phyloP scores from a whole-genome alignment of 352 stramenopile species.

The Globisporangium middletonii region DNA sequence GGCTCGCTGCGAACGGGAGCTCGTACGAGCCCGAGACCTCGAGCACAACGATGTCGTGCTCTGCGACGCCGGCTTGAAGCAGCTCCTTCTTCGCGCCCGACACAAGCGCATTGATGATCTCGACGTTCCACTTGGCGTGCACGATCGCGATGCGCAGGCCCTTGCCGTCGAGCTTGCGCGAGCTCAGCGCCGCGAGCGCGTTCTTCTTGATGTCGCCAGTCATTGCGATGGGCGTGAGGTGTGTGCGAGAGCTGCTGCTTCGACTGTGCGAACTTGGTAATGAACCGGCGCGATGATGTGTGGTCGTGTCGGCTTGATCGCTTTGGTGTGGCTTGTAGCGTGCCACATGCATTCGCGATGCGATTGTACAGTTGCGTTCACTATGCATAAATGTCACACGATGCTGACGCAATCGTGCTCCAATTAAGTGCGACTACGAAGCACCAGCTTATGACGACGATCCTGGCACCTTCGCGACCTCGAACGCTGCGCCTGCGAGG shows the following conservation, averaged over 20 bases:
- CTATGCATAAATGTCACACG: too few species aligned
- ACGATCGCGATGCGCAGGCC: conserved; percentile 79
- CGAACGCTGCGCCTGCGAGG: conserved; percentile 15
- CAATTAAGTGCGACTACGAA: too few species aligned
- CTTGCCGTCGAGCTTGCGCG: conserved; percentile 68
- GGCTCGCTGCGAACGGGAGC: conserved; percentile 92
- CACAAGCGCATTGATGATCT: conserved; percentile 74
- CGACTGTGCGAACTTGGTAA: not conserved
- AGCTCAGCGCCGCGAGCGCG: conserved; percentile 60
- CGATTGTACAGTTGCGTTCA: too few species aligned
- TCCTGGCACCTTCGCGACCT: conserved; percentile 12
- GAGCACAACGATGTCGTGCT: conserved; percentile 62
- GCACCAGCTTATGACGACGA: too few species aligned
- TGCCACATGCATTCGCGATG: too few species aligned
- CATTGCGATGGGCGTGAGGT: conserved; percentile 11
- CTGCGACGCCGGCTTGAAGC: conserved; percentile 44
- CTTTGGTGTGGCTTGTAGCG: too few species aligned
- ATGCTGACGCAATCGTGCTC: not conserved
- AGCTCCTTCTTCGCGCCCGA: conserved; percentile 60
- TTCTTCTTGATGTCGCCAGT: conserved; percentile 70
- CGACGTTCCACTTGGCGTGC: conserved; percentile 82
- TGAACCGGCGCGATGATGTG: not conserved
- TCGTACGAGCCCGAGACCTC: conserved; percentile 95
- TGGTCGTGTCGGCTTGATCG: too few species aligned
- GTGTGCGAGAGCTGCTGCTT: not conserved